These are phyloP conservation scores for Colletotrichum camelliae DNA, from an alignment of 2,329 filamentous ascomycete genomes.

Conservation along the genomic window DNA sequence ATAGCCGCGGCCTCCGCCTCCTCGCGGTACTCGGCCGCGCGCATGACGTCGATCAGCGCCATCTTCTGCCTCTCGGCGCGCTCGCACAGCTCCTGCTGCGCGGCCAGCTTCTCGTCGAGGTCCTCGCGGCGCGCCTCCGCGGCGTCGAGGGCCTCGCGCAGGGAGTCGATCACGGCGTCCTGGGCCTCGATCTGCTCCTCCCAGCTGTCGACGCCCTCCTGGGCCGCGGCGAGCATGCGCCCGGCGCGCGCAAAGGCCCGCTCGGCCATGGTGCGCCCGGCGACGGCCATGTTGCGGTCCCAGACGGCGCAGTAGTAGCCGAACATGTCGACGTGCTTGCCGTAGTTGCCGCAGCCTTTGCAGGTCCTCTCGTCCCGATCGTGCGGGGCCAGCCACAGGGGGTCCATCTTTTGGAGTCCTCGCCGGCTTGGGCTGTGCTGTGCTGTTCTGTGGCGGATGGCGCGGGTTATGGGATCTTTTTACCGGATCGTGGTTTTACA, in stretches of 20 bases:
- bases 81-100: neutral
- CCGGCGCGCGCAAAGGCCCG: neutral
- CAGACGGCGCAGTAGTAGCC: neutral
- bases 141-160: neutral
- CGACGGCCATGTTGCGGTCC: neutral
- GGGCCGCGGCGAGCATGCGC: neutral
- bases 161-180: neutral
- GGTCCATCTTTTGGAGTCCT: neutral
- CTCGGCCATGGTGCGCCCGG: neutral
- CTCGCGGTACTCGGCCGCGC: neutral
- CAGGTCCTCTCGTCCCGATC: neutral
- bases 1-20: neutral
- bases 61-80: neutral
- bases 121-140: neutral
- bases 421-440: neutral
- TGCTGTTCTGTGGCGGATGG: neutral
- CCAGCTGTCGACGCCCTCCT: neutral
- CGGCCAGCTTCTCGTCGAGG: neutral
- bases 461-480: neutral
- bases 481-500: fast-evolving
- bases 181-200: neutral
- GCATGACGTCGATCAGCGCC: neutral
- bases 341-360: neutral
- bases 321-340: neutral
- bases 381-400: neutral